phyloP scores from a whole-genome alignment of 495 filamentous ascomycete genomes.

The Penicillium bialowiezense region DNA sequence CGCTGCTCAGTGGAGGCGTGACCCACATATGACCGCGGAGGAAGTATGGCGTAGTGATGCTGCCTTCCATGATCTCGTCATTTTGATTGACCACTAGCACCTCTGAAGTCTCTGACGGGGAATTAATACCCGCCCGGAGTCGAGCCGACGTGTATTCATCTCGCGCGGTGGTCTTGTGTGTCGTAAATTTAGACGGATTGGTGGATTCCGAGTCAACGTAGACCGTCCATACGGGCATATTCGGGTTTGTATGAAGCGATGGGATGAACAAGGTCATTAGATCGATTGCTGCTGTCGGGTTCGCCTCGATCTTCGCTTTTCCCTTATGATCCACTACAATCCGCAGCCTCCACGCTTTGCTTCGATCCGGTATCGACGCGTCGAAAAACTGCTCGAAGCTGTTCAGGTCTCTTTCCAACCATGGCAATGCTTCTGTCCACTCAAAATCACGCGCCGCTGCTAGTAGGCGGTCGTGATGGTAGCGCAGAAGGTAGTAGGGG shows the following conservation, averaged over 20 bases:
- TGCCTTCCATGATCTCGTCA: conserved; percentile 81
- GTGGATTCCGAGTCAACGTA: conserved; percentile 54
- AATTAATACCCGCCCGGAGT: conserved; percentile 50
- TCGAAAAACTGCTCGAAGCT: conserved; percentile 31
- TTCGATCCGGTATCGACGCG: conserved; percentile 31
- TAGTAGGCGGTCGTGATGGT: conserved; percentile 80
- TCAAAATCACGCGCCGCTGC: conserved; percentile 67
- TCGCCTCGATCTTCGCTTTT: conserved; percentile 45
- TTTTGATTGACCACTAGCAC: conserved; percentile 68
- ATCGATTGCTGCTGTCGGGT: conserved; percentile 45
- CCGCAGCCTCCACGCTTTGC: conserved; percentile 49
- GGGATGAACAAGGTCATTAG: conserved; percentile 54
- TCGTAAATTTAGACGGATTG: conserved; percentile 60
- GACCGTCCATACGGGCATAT: conserved; percentile 39
- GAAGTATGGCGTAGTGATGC: conserved; percentile 77
- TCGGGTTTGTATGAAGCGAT: conserved; percentile 9
- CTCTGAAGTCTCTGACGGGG: conserved; percentile 55
- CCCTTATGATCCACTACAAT: conserved; percentile 52
- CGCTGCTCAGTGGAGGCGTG: conserved; percentile 49
- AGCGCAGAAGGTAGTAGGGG: conserved; percentile 80
- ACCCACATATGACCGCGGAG: conserved; percentile 48
- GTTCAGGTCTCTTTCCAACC: conserved; percentile 28
- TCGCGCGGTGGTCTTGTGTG: conserved; percentile 72
- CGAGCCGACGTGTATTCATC: conserved; percentile 64
- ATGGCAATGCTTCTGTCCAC: conserved; percentile 44